Evolutionary conservation across 179 eudicot genomes (phyloP), one percentile per base, ranked within the genome.

Genomic region (Amaranthus tricolor): DNA sequence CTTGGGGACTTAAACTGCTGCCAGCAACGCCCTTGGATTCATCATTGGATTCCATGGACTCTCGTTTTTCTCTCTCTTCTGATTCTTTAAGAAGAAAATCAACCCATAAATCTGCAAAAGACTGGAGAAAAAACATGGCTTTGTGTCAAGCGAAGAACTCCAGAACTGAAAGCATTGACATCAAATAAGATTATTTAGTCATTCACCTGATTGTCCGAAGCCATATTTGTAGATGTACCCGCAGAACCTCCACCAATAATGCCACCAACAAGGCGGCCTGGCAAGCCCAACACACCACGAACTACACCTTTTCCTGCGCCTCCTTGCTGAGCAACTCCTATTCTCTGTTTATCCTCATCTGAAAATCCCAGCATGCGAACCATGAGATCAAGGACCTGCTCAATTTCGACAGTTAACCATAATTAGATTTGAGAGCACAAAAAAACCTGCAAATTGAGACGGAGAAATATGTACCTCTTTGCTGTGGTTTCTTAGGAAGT

Each of bases 191-290:
- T 45, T 48, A 57, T 76, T 51, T 54, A 43, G 61, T 58, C 44
- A 48, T 16, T 45, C 80, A 89, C 98, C 89, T 92, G 96, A 75
- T 87, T 82, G 19, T 95, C 98, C 51, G 98, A 84, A 74, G 91
- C 81, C 80, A 71, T 72, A 77, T 75, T 82, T 74, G 91, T 12
- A 54, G 82, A 72, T 59, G 84, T 45, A 58, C 85, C 91, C 19
- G 83, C 55, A 16, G 96, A 80, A 79, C 92, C 74, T 68, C 96
- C 85, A 62, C 98, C 89, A 74, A 93, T 67, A 44, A 95, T 89
- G 82, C 99, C 99, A 77, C 99, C 99, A 78, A 95, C 99, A 54
- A 95, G 86, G 56, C 99, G 97, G 61, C 99, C 99, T 48, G 99
- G 99, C 48, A 95, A 79, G 44, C 99, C 99, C 55, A 95, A 80